These are phyloP conservation scores for Aspergillus persii DNA, from an alignment of 2,329 filamentous ascomycete species.

Conservation along the genomic window DNA sequence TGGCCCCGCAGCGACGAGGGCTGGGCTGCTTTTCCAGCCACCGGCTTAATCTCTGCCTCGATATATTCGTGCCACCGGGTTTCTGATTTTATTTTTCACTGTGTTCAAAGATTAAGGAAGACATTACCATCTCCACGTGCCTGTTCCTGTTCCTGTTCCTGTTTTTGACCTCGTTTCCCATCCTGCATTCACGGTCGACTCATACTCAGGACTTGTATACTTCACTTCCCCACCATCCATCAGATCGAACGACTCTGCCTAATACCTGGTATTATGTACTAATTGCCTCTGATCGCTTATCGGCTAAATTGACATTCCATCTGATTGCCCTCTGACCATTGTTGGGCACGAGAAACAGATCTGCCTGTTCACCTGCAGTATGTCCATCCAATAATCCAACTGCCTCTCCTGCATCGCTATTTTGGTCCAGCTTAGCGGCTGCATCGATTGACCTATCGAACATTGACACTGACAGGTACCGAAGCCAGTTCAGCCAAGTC, in stretches of 20 bases:
- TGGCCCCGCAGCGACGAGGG: constrained; percentile 9
- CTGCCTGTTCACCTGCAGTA: neutral
- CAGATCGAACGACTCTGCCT: neutral
- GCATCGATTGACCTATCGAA: neutral
- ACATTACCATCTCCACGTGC: neutral
- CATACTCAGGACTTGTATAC: neutral
- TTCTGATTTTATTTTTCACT: neutral
- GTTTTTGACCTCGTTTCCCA: neutral
- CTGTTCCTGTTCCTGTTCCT: neutral
- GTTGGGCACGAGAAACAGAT: neutral
- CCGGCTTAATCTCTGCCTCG: constrained; percentile 20
- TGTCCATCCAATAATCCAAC: neutral
- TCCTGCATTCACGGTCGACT: neutral
- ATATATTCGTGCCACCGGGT: neutral
- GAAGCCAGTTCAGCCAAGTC: neutral
- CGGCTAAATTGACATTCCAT: neutral
- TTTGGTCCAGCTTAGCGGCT: too few species aligned
- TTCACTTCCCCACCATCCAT: neutral
- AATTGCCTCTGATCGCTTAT: neutral
- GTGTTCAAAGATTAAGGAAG: neutral
- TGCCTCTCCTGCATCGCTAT: neutral
- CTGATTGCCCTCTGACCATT: neutral
- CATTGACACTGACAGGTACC: neutral
- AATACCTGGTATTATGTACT: neutral
- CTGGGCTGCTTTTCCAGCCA: constrained; percentile 29